phyloP scores from a whole-genome alignment of 164 flowering plant genomes.

The Piper betle region DNA sequence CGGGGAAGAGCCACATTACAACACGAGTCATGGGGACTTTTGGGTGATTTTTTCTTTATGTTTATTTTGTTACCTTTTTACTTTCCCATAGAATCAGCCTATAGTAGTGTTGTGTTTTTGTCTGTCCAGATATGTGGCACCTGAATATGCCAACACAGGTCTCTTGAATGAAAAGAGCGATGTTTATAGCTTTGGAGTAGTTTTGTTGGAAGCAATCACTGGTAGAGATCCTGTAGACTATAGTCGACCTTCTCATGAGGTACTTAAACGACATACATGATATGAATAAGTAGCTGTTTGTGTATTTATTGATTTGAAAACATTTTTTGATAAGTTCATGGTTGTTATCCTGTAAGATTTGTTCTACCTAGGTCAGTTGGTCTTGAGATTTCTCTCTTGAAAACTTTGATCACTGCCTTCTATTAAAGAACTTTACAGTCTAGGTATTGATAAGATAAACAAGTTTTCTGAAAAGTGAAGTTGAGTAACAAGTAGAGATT shows the following conservation, averaged over 20 bases:
- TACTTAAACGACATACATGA: constrained; percentile 9
- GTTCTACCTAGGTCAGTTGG: too few relatives aligned
- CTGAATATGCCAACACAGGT: constrained; percentile 92
- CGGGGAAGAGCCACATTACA: constrained; percentile 78
- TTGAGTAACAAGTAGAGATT: neutral
- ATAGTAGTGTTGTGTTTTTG: too few relatives aligned
- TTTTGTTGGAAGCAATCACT: constrained; percentile 79
- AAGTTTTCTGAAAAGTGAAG: neutral
- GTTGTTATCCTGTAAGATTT: too few relatives aligned
- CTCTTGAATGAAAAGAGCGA: constrained; percentile 87
- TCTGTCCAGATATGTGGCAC: constrained; percentile 67
- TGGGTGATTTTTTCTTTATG: constrained; percentile 33
- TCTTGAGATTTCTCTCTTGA: too few relatives aligned
- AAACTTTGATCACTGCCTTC: too few relatives aligned
- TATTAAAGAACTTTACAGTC: too few relatives aligned
- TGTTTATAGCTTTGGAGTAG: constrained; percentile 81
- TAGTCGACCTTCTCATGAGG: constrained; percentile 67
- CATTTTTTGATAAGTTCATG: too few relatives aligned
- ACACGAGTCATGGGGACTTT: constrained; percentile 96
- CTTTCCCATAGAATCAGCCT: neutral
- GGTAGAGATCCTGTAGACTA: constrained; percentile 85
- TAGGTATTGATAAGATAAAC: too few relatives aligned
- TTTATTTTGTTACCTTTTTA: neutral
- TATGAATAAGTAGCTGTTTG: neutral
- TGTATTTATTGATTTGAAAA: neutral